A percentile compares a stretch with the other conserved stretches of the same genome.
Conservation (phyloP, 176 grass and related monocot species). For the Triticum monococcum region DNA sequence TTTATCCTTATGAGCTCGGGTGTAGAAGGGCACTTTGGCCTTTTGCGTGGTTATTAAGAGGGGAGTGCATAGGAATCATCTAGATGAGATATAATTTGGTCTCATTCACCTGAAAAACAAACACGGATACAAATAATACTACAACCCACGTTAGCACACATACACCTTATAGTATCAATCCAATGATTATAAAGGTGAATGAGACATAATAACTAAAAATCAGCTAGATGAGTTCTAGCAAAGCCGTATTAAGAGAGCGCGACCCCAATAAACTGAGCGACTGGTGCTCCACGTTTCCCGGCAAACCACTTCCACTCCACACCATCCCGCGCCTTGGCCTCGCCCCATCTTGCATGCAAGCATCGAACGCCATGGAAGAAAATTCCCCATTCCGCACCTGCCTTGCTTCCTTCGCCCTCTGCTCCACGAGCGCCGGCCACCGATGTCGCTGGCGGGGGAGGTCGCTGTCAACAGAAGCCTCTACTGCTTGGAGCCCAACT, state of each 20-base stretch:
- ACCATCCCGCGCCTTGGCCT: neutral
- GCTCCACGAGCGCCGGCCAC: neutral
- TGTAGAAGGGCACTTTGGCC: too few species aligned
- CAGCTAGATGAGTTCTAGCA: too few species aligned
- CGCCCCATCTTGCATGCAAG: slow-evolving; percentile 17
- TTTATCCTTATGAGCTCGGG: too few species aligned
- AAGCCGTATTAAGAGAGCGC: neutral
- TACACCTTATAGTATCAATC: too few species aligned
- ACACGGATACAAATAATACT: too few species aligned
- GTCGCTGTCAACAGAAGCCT: slow-evolving; percentile 2
- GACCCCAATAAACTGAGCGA: neutral
- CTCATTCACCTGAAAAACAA: too few species aligned
- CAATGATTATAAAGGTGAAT: too few species aligned
- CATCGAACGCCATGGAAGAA: slow-evolving; percentile 9
- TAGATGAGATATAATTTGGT: too few species aligned
- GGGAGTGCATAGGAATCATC: too few species aligned
- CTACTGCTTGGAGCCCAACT: slow-evolving; percentile 47
- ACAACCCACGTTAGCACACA: too few species aligned
- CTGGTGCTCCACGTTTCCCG: slow-evolving; percentile 40
- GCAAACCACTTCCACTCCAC: slow-evolving; percentile 8
- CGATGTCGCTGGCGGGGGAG: slow-evolving; percentile 20
- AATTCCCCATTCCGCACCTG: slow-evolving; percentile 3
- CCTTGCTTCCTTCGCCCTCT: neutral
- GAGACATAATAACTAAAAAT: too few species aligned
- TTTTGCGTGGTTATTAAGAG: neutral